These are phyloP conservation scores for Rheum nobile DNA, from an alignment of 148 eudicot genomes.

Conservation along the genomic window DNA sequence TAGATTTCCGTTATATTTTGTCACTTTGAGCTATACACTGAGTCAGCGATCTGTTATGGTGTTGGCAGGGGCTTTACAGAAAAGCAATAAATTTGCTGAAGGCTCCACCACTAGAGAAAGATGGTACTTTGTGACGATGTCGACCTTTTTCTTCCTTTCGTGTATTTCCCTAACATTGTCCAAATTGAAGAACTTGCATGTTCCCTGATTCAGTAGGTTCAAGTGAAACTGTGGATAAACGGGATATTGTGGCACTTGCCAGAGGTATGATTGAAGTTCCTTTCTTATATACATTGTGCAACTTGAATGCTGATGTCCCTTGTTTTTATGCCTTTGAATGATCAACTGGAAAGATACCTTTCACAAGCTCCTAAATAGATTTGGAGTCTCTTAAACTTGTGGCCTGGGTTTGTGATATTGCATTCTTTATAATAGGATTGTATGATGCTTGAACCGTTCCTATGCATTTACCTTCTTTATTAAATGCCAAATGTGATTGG, in stretches of 20 bases:
- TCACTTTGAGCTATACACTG: background rate
- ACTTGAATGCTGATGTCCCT: too few relatives aligned
- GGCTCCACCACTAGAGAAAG: conserved; percentile 58
- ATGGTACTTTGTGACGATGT: conserved; percentile 25
- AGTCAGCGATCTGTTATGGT: background rate
- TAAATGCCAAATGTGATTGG: too few relatives aligned
- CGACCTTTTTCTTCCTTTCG: background rate
- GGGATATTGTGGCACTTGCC: conserved; percentile 80
- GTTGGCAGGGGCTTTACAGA: conserved; percentile 73
- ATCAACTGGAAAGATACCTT: background rate
- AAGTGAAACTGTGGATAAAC: conserved; percentile 25
- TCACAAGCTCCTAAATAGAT: too few relatives aligned
- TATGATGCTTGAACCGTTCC: too few relatives aligned
- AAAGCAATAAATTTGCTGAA: conserved; percentile 71
- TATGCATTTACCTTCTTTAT: too few relatives aligned
- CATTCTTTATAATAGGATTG: too few relatives aligned
- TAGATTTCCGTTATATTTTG: too few relatives aligned
- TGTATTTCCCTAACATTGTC: background rate
- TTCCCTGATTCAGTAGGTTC: conserved; percentile 24
- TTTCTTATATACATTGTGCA: background rate
- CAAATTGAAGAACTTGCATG: background rate
- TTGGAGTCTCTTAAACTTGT: too few relatives aligned
- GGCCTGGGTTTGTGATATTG: too few relatives aligned
- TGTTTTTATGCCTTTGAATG: background rate
- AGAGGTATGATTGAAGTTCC: conserved; percentile 42